These are phyloP conservation scores for Ogataea saltuana DNA, from an alignment of 805 yeast species.

Conservation along the genomic window DNA sequence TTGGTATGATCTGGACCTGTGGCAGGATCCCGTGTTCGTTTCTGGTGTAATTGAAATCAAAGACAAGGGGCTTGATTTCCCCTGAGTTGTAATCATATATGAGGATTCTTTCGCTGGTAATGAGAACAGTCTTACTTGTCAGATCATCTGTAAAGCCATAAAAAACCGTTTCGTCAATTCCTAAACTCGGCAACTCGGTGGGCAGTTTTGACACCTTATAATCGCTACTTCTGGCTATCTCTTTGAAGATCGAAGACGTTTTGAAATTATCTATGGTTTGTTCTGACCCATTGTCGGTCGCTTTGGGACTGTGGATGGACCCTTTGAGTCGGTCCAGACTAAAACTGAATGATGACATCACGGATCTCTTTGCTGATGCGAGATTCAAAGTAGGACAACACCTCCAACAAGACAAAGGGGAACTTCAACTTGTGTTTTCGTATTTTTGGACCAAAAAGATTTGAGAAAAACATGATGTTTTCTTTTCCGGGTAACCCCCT, in stretches of 20 bases:
- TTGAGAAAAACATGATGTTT: slow-evolving; percentile 1
- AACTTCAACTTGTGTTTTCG: not conserved
- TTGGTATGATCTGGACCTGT: slow-evolving; percentile 61
- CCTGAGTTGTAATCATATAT: slow-evolving; percentile 71
- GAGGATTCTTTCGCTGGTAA: slow-evolving; percentile 51
- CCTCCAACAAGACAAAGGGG: not conserved
- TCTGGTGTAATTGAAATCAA: slow-evolving; percentile 47
- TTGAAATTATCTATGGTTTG: not conserved
- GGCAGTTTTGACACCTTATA: slow-evolving; percentile 59
- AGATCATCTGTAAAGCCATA: slow-evolving; percentile 28
- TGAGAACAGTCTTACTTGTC: slow-evolving; percentile 33
- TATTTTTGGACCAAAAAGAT: not conserved
- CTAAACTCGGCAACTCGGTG: slow-evolving; percentile 49
- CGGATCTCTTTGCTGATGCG: not conserved
- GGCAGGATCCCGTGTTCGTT: slow-evolving; percentile 40
- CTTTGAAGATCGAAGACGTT: slow-evolving; percentile 29
- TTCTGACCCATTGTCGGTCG: not conserved
- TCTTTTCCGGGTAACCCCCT: slow-evolving; percentile 4
- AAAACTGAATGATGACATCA: slow-evolving; percentile 19
- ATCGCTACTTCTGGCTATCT: slow-evolving; percentile 57
- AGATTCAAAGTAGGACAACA: not conserved
- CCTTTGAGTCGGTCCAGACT: slow-evolving; percentile 23
- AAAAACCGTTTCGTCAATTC: slow-evolving; percentile 28
- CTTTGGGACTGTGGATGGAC: slow-evolving; percentile 3
- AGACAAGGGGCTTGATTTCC: slow-evolving; percentile 58